Evolutionary conservation across 306 rosid species (phyloP).

Genomic region (Lotus japonicus): DNA sequence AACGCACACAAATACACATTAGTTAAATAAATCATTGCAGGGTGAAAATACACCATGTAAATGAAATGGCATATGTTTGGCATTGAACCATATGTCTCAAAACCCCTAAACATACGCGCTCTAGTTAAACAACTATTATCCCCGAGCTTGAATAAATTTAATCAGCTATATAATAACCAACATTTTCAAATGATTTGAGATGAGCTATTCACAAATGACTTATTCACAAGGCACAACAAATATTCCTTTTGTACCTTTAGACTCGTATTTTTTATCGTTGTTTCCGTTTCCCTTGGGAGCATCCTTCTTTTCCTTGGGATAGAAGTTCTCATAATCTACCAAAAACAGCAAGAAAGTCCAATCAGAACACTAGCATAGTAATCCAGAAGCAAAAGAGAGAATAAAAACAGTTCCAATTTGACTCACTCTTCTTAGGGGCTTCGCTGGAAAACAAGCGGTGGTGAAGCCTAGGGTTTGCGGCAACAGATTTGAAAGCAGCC

Average conservation of each 20-base stretch:
- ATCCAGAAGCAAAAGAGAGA: background rate
- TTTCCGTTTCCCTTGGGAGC: conserved; percentile 64
- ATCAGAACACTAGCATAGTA: conserved; percentile 5
- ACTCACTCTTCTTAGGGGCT: conserved; percentile 90
- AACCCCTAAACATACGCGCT: background rate
- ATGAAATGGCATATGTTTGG: background rate
- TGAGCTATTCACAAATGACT: background rate
- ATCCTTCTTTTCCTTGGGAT: conserved; percentile 88
- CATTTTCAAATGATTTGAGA: conserved; percentile 17
- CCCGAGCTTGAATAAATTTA: too few relatives aligned
- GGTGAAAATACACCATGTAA: background rate
- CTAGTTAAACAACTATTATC: too few relatives aligned
- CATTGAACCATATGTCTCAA: background rate
- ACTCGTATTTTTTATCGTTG: conserved; percentile 65
- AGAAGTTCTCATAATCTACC: conserved; percentile 83
- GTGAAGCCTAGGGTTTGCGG: conserved; percentile 50
- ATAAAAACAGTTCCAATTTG: conserved; percentile 13
- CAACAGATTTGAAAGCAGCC: conserved; percentile 39
- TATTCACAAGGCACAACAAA: background rate
- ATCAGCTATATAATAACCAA: background rate
- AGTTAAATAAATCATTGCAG: background rate
- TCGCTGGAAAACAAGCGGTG: conserved; percentile 66
- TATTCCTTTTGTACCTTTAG: conserved; percentile 55
- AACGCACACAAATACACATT: background rate
- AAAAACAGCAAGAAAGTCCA: background rate